phyloP scores from a whole-genome alignment of 2,329 filamentous ascomycete species.

The Mollisia scopiformis region DNA sequence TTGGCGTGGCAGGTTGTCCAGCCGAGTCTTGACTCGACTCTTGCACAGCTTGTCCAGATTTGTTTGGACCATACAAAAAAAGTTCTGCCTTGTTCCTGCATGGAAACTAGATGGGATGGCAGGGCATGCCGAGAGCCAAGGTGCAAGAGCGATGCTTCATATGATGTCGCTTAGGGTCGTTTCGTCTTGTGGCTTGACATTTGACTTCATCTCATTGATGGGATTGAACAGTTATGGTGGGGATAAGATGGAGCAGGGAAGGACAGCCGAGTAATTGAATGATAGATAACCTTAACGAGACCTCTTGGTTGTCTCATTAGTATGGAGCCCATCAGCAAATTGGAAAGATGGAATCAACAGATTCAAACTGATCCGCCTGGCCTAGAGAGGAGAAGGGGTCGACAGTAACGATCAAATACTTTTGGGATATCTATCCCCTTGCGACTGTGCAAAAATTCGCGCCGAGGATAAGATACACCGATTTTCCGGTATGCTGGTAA shows the following conservation, averaged over 20 bases:
- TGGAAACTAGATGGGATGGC: not conserved
- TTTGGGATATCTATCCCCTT: too few species aligned
- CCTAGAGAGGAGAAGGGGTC: too few species aligned
- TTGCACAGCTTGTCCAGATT: not conserved
- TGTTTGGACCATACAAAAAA: not conserved
- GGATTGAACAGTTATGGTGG: constrained; percentile 2
- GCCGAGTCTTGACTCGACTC: not conserved
- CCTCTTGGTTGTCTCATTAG: not conserved
- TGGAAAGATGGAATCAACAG: not conserved
- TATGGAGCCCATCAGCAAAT: not conserved
- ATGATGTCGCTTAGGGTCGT: constrained; percentile 17
- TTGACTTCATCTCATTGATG: constrained; percentile 15
- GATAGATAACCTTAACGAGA: not conserved
- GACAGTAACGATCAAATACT: too few species aligned
- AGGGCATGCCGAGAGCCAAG: constrained; percentile 6
- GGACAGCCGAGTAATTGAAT: not conserved
- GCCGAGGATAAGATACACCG: too few species aligned
- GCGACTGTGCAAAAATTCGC: too few species aligned
- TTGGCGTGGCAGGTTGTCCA: not conserved
- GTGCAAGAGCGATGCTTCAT: constrained; percentile 23
- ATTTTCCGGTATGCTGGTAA: too few species aligned
- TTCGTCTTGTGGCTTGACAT: constrained; percentile 11
- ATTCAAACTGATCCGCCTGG: too few species aligned
- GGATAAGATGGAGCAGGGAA: not conserved
- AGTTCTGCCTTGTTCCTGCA: constrained; percentile 6